Evolutionary conservation across 2,329 filamentous ascomycete genomes (phyloP).

Genomic region (Verticillium longisporum): DNA sequence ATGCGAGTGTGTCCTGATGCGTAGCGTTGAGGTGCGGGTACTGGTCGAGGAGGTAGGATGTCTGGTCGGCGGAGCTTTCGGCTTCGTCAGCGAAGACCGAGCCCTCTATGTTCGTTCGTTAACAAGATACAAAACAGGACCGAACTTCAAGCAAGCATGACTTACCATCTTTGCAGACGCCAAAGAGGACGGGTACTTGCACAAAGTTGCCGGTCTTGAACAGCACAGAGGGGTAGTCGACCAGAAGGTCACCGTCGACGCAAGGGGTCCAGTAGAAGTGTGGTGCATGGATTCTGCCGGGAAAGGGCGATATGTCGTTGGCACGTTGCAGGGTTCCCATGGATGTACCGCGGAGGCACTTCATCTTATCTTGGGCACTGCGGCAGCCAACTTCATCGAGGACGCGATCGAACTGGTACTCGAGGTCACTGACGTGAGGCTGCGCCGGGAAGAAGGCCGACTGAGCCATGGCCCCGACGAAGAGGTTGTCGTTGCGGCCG

Average conservation of each 20-base stretch:
- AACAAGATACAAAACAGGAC: constrained; percentile 9
- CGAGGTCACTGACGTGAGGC: constrained; percentile 32
- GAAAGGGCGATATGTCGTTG: constrained; percentile 33
- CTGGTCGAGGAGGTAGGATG: constrained; percentile 36
- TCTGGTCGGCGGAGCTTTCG: constrained; percentile 23
- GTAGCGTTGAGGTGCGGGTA: constrained; percentile 33
- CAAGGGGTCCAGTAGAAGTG: constrained; percentile 46
- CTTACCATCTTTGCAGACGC: constrained; percentile 28
- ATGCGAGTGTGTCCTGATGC: constrained; percentile 20
- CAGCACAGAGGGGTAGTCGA: constrained; percentile 31
- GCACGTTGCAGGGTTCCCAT: constrained; percentile 28
- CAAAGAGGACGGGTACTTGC: constrained; percentile 37
- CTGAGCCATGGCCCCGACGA: constrained; percentile 37
- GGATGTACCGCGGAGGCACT: constrained; percentile 32
- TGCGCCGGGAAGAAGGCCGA: constrained; percentile 44
- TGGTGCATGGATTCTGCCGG: constrained; percentile 24
- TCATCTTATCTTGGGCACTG: constrained; percentile 21
- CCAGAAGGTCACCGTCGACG: constrained; percentile 38
- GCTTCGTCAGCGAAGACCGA: constrained; percentile 35
- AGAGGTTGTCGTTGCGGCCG: constrained; percentile 36
- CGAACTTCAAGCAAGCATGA: constrained; percentile 17
- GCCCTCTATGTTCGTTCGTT: constrained; percentile 26
- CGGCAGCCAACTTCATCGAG: constrained; percentile 27
- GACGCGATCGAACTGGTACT: constrained; percentile 38
- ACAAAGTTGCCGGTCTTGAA: constrained; percentile 32